Base-by-base conservation (phyloP, 495 filamentous ascomycete species). In the Penicillium lividum region DNA sequence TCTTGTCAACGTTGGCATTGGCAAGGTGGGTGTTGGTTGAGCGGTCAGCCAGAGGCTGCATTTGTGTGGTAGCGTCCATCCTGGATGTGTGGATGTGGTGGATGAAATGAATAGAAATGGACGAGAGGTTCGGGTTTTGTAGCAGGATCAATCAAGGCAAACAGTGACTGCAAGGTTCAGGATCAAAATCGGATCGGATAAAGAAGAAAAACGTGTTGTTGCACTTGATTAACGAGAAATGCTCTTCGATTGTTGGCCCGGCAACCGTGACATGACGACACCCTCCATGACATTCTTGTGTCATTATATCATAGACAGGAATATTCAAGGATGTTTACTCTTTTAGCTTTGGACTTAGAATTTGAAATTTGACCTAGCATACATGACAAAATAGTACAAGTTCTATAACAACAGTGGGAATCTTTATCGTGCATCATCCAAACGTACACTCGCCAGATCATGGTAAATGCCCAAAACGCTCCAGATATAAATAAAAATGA, bases 11-110 rank as follows among this genome's bases (percentile, higher is more conserved):
- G 36, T 53, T 50, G 30, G 65, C 64, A 50, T 60, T 65, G 51
- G 62, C 57, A 47, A 77, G 69, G 60, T 77, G 76, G 34, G 75
- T 79, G 66, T 79, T 79, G 58, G 76, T 76, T 7, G 74, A 67
- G 57, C 76, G 76, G 58, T 74, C 72, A 57, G 72, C 66, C 46
- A 79, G 69, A 52, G 76, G 76, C 51, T 74, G 70, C 1, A 67
- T 45, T 64, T 69, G 72, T 58, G 66, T 66, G 33, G 73, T n/a
- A 40, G 38, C 61, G 67, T 76, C 73, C 75, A 77, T 72, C 54
- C 36, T 57, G 50, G n/a, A 44, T 59, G 57, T 53, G 45, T 45
- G 51, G 11, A 54, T 16, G 29, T 16, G 7, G 22, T 29, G 50
- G 16, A 9, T 2, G n/a, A 22, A 25, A 25, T 13, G 16, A 50